These are phyloP conservation scores for Oropetium thomaeum DNA, from an alignment of 176 grass and related monocot species.

Conservation along the genomic window DNA sequence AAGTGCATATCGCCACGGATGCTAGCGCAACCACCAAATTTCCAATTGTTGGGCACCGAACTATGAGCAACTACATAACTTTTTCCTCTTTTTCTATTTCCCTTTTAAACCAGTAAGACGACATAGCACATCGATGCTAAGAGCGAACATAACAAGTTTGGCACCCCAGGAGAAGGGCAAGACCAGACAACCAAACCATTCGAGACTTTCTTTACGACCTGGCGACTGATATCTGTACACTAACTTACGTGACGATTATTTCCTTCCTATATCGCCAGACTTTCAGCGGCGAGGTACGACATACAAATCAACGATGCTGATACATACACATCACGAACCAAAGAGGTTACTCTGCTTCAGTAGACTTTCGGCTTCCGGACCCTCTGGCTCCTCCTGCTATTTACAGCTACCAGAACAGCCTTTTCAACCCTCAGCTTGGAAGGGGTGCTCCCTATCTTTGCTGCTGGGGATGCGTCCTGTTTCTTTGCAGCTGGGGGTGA, in stretches of 20 bases:
- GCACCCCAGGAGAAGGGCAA: neutral
- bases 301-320: neutral
- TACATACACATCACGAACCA: slow-evolving; percentile 11
- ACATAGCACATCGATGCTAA: neutral
- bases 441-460: neutral
- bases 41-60: too few species aligned
- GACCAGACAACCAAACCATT: slow-evolving; percentile 1
- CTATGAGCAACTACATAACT: neutral
- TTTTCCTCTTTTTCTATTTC: neutral
- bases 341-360: neutral
- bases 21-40: too few species aligned
- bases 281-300: neutral
- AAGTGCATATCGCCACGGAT: too few species aligned
- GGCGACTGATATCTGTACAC: slow-evolving; percentile 23
- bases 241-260: neutral
- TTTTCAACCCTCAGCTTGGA: slow-evolving; percentile 31
- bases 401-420: slow-evolving; percentile 43
- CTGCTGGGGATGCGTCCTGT: neutral
- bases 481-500: neutral
- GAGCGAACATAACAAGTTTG: too few species aligned
- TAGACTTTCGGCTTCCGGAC: slow-evolving; percentile 46
- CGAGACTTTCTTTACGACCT: neutral
- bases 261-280: slow-evolving; percentile 19
- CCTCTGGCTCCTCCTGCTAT: slow-evolving; percentile 56
- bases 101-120: neutral